Percentiles rank a stretch among this genome's conserved stretches.
Conservation (phyloP, 2,329 filamentous ascomycete species). For the Botrytis pseudocinerea region DNA sequence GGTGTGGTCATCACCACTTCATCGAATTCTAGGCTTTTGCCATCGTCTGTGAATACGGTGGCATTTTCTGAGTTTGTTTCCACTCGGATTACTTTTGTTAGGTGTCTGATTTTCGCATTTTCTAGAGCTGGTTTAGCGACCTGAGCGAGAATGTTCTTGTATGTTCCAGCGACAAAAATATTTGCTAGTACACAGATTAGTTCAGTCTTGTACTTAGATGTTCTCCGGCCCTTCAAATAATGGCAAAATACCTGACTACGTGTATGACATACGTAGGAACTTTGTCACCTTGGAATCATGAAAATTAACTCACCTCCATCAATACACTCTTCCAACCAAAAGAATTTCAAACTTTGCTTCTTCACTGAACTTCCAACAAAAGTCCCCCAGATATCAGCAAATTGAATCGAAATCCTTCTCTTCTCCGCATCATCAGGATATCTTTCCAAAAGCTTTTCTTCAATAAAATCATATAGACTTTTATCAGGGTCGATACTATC, state of each 20-base stretch:
- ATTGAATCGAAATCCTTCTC: constrained; percentile 45
- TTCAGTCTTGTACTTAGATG: not conserved
- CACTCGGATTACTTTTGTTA: constrained; percentile 33
- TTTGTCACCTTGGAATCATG: not conserved
- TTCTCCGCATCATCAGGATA: constrained; percentile 42
- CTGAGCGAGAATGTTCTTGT: constrained; percentile 36
- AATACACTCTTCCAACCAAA: constrained; percentile 59
- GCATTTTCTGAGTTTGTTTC: constrained; percentile 21
- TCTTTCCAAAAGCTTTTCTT: constrained; percentile 49
- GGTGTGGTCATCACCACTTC: constrained; percentile 53
- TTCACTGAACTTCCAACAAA: constrained; percentile 53
- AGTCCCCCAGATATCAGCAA: constrained; percentile 50
- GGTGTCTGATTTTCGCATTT: constrained; percentile 33
- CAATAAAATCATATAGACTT: constrained; percentile 55
- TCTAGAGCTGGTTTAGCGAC: constrained; percentile 36
- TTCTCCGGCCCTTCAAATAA: not conserved
- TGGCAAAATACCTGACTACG: not conserved
- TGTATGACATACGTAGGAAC: rapidly evolving
- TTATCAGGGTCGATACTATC: constrained; percentile 49
- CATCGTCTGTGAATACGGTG: constrained; percentile 29
- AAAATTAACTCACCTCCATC: constrained; percentile 46
- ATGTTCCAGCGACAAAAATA: constrained; percentile 40
- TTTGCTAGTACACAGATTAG: constrained; percentile 32
- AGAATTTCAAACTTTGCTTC: constrained; percentile 56
- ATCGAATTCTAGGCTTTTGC: constrained; percentile 38